phyloP scores from a whole-genome alignment of 1,284 basidiomycete species.

The Ceratobasidium sp. region DNA sequence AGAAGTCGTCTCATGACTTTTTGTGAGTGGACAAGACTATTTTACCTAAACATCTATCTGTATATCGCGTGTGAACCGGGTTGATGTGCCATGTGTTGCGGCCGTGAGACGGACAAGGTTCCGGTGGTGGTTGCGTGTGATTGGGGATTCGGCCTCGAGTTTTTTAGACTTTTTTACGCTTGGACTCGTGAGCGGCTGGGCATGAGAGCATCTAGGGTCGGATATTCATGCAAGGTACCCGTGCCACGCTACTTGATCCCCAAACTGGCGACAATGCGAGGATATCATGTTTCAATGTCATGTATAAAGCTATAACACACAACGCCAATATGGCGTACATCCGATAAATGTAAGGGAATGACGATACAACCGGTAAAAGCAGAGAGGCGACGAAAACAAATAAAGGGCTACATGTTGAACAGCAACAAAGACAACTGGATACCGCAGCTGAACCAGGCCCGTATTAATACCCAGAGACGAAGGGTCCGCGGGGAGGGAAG shows the following conservation, averaged over 20 bases:
- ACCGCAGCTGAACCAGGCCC: constrained; percentile 21
- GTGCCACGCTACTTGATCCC: no score
- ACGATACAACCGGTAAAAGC: constrained; percentile 9
- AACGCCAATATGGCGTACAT: constrained; percentile 21
- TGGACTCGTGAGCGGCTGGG: background rate
- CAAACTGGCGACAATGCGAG: no score
- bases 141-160: constrained; percentile 1
- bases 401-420: constrained; percentile 17
- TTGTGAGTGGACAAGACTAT: no score
- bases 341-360: constrained; percentile 8
- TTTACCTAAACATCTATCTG: constrained; percentile 16
- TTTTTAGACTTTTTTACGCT: constrained; percentile 28
- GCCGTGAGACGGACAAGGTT: background rate
- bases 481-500: background rate
- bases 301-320: constrained; percentile 17
- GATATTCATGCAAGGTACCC: background rate
- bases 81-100: background rate
- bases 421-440: background rate
- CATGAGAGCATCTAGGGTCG: constrained; percentile 24
- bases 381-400: constrained; percentile 21
- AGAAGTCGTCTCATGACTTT: no score
- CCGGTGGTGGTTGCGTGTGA: constrained; percentile 9
- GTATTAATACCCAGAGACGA: constrained; percentile 9
- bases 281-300: constrained; percentile 29
- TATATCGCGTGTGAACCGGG: constrained; percentile 8